phyloP scores from a whole-genome alignment of 2,329 filamentous ascomycete species.

The Colletotrichum shisoi region DNA sequence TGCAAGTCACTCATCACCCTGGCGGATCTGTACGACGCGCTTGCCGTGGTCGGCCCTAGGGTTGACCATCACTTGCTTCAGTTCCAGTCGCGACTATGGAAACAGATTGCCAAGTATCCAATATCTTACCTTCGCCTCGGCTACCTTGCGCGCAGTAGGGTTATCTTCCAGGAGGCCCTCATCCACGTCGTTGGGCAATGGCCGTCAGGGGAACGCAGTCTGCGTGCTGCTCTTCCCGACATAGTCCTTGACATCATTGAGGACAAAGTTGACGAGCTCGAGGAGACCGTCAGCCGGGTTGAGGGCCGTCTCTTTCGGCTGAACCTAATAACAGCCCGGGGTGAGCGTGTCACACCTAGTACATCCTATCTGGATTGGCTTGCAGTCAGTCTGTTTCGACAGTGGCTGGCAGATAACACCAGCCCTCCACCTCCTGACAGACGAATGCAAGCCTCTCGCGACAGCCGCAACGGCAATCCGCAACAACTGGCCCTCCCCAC shows the following conservation, averaged over 20 bases:
- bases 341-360: conserved; percentile 80
- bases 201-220: conserved; percentile 80
- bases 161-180: conserved; percentile 86
- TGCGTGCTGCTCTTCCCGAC: conserved; percentile 76
- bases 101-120: conserved; percentile 95
- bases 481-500: conserved; percentile 49
- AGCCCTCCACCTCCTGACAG: conserved; percentile 66
- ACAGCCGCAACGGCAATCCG: conserved; percentile 45
- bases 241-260: conserved; percentile 87
- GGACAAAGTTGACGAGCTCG: conserved; percentile 91
- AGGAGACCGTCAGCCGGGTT: conserved; percentile 79
- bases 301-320: conserved; percentile 85
- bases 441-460: conserved; percentile 44
- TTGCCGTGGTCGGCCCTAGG: conserved; percentile 84
- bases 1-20: conserved; percentile 88
- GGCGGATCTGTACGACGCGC: conserved; percentile 93
- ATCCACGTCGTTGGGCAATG: conserved; percentile 95
- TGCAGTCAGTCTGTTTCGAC: conserved; percentile 83
- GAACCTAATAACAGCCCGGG: conserved; percentile 77
- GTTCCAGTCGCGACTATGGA: conserved; percentile 90
- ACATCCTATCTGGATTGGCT: conserved; percentile 91
- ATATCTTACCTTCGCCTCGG: conserved; percentile 90
- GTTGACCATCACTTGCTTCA: conserved; percentile 94
- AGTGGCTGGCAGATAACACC: conserved; percentile 92
- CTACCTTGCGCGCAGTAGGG: conserved; percentile 81